phyloP scores from a whole-genome alignment of 176 grass and related monocot species.

The Carex pumila region DNA sequence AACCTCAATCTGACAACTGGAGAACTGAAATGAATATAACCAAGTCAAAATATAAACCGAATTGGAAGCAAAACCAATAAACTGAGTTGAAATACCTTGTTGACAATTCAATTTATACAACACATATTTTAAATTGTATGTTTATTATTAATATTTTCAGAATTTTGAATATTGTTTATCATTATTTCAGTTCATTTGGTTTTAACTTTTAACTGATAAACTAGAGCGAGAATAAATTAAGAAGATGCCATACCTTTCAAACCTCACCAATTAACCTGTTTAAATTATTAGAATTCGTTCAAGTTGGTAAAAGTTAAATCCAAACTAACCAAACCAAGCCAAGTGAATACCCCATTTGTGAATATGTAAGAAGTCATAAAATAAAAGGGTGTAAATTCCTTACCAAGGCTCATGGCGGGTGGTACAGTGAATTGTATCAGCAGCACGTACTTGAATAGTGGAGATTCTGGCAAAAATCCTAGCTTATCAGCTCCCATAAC shows the following conservation, averaged over 20 bases:
- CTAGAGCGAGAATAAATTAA: background rate
- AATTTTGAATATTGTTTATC: background rate
- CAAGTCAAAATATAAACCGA: background rate
- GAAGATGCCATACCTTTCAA: background rate
- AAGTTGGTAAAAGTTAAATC: background rate
- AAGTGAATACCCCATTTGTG: background rate
- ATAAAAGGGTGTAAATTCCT: background rate
- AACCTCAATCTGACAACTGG: background rate
- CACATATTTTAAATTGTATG: background rate
- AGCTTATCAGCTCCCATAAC: constrained; percentile 33
- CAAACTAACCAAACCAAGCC: background rate
- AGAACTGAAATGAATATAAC: background rate
- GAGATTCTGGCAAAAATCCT: constrained; percentile 53
- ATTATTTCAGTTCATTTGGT: background rate
- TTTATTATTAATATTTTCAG: background rate
- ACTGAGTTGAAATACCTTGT: background rate
- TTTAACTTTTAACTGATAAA: background rate
- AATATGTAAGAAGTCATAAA: background rate
- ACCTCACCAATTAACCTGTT: background rate
- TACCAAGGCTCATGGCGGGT: constrained; percentile 50
- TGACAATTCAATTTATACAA: background rate
- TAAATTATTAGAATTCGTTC: background rate
- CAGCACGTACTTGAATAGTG: constrained; percentile 47
- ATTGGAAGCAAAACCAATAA: background rate
- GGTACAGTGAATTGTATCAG: constrained; percentile 55